Evolutionary conservation across 805 yeast species (phyloP).

Genomic region (Alloascoidea hylecoeti): DNA sequence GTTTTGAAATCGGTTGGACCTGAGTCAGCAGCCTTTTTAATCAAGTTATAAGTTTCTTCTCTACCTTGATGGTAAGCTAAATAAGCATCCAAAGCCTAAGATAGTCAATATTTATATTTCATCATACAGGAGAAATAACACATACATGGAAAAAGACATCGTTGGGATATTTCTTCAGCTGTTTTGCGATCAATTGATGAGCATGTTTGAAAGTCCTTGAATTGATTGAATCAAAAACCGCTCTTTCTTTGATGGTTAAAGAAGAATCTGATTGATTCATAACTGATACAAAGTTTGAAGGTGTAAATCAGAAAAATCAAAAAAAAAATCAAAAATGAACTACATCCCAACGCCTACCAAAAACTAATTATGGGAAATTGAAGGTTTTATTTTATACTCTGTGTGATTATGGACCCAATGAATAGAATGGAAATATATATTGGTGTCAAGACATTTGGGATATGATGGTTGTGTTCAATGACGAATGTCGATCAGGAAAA

Average conservation of each 20-base stretch:
- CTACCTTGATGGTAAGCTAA: conserved; percentile 12
- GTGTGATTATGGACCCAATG: too few relatives aligned
- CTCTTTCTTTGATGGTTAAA: conserved; percentile 16
- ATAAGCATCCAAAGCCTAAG: conserved; percentile 26
- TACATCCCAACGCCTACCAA: too few relatives aligned
- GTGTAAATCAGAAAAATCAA: conserved; percentile 6
- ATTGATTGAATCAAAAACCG: conserved; percentile 28
- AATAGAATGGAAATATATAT: too few relatives aligned
- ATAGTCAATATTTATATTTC: background rate
- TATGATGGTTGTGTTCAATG: too few relatives aligned
- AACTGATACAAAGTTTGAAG: too few relatives aligned
- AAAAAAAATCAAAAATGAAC: background rate
- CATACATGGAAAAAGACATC: conserved; percentile 28
- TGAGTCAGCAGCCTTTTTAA: conserved; percentile 13
- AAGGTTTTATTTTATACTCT: too few relatives aligned
- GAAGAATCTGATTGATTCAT: too few relatives aligned
- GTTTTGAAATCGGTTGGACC: background rate
- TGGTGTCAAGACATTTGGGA: too few relatives aligned
- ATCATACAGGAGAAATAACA: too few relatives aligned
- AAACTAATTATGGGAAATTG: too few relatives aligned
- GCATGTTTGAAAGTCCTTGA: conserved; percentile 43
- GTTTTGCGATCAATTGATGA: conserved; percentile 27
- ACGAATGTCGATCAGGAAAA: too few relatives aligned
- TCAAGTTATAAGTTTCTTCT: conserved; percentile 9
- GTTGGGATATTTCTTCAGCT: conserved; percentile 41